Conservation (phyloP, 345 rosid species). For the Salix koriyanagi region DNA sequence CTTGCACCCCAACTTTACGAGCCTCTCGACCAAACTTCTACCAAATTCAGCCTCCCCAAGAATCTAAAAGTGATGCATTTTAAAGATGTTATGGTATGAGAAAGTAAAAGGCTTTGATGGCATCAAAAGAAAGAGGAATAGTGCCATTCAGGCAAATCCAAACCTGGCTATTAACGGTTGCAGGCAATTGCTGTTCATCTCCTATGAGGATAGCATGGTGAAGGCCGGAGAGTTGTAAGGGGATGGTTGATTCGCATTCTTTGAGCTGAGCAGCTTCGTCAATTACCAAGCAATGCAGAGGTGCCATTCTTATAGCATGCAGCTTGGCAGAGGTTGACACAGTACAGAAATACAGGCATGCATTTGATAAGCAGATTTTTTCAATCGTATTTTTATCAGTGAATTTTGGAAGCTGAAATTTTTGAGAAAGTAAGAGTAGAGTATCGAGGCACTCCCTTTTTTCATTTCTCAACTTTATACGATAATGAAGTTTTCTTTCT, state of each 20-base stretch:
- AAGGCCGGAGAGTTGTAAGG: slow-evolving; percentile 9
- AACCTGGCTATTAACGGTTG: slow-evolving; percentile 12
- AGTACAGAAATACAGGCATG: slow-evolving; percentile 7
- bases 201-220: slow-evolving; percentile 12
- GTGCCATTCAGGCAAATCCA: neutral
- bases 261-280: slow-evolving; percentile 15
- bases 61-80: neutral
- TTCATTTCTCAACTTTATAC: neutral
- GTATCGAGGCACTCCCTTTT: neutral
- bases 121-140: neutral
- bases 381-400: neutral
- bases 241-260: slow-evolving; percentile 14
- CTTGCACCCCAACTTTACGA: slow-evolving; percentile 1
- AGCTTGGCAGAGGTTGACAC: neutral
- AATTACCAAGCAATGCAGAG: neutral
- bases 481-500: neutral
- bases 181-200: slow-evolving; percentile 11
- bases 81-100: neutral
- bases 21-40: slow-evolving; percentile 24
- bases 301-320: neutral
- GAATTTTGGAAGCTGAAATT: neutral
- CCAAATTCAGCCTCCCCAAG: slow-evolving; percentile 11
- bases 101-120: neutral
- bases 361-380: slow-evolving; percentile 2
- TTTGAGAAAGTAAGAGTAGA: neutral